phyloP scores from a whole-genome alignment of 2,329 filamentous ascomycete genomes.

The Coniochaeta hoffmannii region DNA sequence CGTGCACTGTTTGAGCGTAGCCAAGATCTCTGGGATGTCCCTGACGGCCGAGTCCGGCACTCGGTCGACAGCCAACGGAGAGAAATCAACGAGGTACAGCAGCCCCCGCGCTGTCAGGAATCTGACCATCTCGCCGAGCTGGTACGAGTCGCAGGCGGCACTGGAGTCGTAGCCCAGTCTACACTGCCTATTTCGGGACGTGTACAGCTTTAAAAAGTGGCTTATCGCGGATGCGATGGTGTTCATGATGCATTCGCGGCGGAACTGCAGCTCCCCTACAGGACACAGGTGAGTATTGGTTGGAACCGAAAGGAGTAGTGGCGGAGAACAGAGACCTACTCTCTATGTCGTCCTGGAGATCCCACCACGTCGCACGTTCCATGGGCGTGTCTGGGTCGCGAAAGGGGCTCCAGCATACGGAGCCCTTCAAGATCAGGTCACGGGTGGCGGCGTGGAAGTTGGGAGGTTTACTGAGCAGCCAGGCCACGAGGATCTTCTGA shows the following conservation, averaged over 20 bases:
- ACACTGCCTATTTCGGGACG: slow-evolving; percentile 60
- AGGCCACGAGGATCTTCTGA: slow-evolving; percentile 61
- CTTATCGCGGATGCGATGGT: slow-evolving; percentile 62
- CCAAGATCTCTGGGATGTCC: slow-evolving; percentile 55
- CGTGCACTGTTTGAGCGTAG: slow-evolving; percentile 56
- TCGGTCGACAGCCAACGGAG: slow-evolving; percentile 35
- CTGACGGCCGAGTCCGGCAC: slow-evolving; percentile 44
- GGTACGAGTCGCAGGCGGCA: slow-evolving; percentile 66
- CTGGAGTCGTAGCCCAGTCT: slow-evolving; percentile 68
- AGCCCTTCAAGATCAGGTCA: slow-evolving; percentile 61
- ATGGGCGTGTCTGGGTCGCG: slow-evolving; percentile 20
- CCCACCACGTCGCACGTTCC: slow-evolving; percentile 57
- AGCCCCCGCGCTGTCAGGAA: slow-evolving; percentile 59
- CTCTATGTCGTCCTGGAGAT: slow-evolving; percentile 62
- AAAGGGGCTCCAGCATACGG: slow-evolving; percentile 45
- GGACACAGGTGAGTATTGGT: background rate
- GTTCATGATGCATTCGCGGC: slow-evolving; percentile 59
- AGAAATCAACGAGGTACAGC: slow-evolving; percentile 51
- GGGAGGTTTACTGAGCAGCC: slow-evolving; percentile 54
- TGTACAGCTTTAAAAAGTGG: slow-evolving; percentile 62
- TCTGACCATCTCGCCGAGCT: slow-evolving; percentile 69
- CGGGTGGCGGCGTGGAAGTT: slow-evolving; percentile 55
- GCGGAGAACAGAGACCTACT: slow-evolving; percentile 29
- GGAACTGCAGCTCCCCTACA: slow-evolving; percentile 56
- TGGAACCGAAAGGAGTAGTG: background rate